Evolutionary conservation across 129 eudicot species (phyloP), one percentile per base, ranked within the genome.

Genomic region (Saussurea involucrata): DNA sequence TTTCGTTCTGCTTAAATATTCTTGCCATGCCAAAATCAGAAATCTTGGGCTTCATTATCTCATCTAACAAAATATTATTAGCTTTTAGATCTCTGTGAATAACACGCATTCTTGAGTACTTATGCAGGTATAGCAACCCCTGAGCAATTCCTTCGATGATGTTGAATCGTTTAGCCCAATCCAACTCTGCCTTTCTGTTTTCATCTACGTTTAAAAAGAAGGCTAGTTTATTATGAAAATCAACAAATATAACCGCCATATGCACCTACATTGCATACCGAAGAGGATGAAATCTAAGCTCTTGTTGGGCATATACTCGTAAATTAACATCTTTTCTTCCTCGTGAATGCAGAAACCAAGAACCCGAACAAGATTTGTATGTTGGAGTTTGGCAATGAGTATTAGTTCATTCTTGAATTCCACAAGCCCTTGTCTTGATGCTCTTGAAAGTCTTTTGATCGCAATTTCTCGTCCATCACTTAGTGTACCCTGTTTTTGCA

Each of bases 391-490:
- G 63, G 84, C 66, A 15, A 84, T 84, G 12, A 84, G 84, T 20
- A 75, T 15, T 13, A 84, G 66, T 44, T 84, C 87, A 55, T 73
- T 85, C 66, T 85, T 85, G 78, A 81, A 80, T 70, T 81, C 85
- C 36, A 66, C 69, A 36, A 75, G 57, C 12, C 84, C 87, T 74
- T 84, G 87, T 27, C 71, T 76, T 24, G 87, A 79, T 31, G 81
- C 17, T 69, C 74, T 71, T 33, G 87, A 84, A 11, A 84, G 87
- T 22, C 83, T n/a, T 66, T 84, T 84, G 24, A 84, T 44, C 11
- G 84, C 87, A 21, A 84, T 55, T 55, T 84, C 81, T 61, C 42
- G 24, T 4, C 67, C 76, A 57, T 72, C 67, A 7, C 24, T 71
- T 49, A 71, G 25, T 25, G 3, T 71, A 2, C 76, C 76, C 76